Percentiles rank a stretch among this genome's conserved stretches.
phyloP scores from a whole-genome alignment of 2,329 filamentous ascomycete genomes.

The Ascochyta koolunga region DNA sequence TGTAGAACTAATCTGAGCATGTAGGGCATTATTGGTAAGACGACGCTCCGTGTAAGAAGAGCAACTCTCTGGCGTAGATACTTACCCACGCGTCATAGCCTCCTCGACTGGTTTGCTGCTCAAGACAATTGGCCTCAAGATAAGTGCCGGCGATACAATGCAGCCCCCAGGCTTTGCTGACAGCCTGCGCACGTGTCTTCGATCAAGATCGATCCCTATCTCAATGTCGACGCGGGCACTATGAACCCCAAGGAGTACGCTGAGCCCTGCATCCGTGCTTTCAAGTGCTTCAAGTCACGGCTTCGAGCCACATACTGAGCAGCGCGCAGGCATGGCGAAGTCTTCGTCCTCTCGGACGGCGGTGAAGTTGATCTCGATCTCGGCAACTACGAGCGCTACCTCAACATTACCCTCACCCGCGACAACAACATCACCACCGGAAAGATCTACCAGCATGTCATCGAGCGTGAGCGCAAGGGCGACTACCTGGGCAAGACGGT shows the following conservation, averaged over 20 bases:
- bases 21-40: conserved; percentile 69
- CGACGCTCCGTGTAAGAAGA: background rate
- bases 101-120: conserved; percentile 76
- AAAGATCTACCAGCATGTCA: conserved; percentile 91
- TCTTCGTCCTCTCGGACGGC: conserved; percentile 85
- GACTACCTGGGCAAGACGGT: conserved; percentile 90
- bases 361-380: conserved; percentile 78
- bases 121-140: conserved; percentile 80
- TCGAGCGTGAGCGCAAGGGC: conserved; percentile 72
- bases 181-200: conserved; percentile 61
- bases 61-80: background rate
- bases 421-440: conserved; percentile 98
- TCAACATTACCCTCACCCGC: conserved; percentile 78
- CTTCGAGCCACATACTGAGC: conserved; percentile 18
- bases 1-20: conserved; percentile 30
- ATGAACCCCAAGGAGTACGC: conserved; percentile 70
- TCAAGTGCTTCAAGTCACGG: too few relatives aligned
- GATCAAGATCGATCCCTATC: conserved; percentile 75
- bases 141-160: conserved; percentile 54
- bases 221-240: conserved; percentile 77
- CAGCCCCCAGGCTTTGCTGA: conserved; percentile 38
- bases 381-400: conserved; percentile 80
- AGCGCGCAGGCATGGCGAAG: conserved; percentile 75
- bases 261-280: background rate
- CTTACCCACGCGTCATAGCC: conserved; percentile 55